Evolutionary conservation across 2,329 filamentous ascomycete species (phyloP), one percentile per base, ranked within the genome.

Genomic region (Neocucurbitaria cava): DNA sequence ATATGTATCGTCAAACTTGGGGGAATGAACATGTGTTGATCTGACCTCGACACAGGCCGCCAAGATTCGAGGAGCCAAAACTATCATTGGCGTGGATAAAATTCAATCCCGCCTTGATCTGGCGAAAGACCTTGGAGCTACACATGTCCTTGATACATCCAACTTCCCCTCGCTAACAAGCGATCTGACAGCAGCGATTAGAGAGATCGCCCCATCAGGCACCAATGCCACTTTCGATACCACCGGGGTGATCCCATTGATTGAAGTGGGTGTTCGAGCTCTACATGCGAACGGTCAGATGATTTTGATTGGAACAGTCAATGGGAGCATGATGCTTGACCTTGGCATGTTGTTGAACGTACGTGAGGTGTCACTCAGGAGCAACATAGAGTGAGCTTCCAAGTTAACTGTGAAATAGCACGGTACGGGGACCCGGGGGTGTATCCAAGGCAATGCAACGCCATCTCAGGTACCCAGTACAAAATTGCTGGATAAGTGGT

Each of bases 221-320:
- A 73, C 79, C 0, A 79, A 76, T 2, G 70, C 83, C 30, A 75
- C 75, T 4, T 74, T 85, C 46, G 83, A 85, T 49, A 83, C 82
- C 0, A 84, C 80, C 1, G 83, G 80, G 0, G 76, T 76, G 0
- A 69, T 76, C 33, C 53, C 76, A 35, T 55, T 83, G 51, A 68
- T 83, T 15, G 69, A 77, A 8, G 77, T 78, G 3, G 77, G 75
- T 1, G 56, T 83, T 2, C 71, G 78, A 1, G 76, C 76, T 30
- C 76, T 81, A 5, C 69, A 78, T 11, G 76, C 77, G 26, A 76
- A 76, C 52, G 83, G 81, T 1, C 79, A 79, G 55, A 74, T 83
- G 23, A 75, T 84, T 5, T 79, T 83, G 58, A 79, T 85, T 17
- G 82, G 83, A 0, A 78, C 78, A 0, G 76, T 81, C 5, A 76